A percentile compares a stretch with the other conserved stretches of the same genome.
These are phyloP conservation scores for Gossypium anomalum DNA, from an alignment of 345 rosid species.

Conservation along the genomic window DNA sequence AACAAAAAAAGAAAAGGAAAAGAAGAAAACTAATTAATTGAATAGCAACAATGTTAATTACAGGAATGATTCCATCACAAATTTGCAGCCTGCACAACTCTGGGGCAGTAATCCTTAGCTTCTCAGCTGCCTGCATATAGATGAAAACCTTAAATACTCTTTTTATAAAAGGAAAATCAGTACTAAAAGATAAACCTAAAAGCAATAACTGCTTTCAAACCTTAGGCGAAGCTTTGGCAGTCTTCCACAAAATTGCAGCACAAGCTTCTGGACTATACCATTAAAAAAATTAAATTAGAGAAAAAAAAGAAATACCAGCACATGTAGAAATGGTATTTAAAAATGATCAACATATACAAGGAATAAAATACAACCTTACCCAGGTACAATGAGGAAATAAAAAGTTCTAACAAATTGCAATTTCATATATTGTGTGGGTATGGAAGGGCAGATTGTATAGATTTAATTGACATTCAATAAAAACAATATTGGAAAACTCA, in stretches of 20 bases:
- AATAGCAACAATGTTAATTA: conserved; percentile 29
- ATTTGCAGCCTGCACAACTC: conserved; percentile 71
- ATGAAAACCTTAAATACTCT: conserved; percentile 18
- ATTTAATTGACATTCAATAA: background rate
- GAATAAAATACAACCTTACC: background rate
- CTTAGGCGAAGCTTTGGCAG: conserved; percentile 88
- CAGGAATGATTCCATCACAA: conserved; percentile 88
- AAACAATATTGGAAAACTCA: conserved; percentile 3
- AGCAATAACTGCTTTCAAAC: conserved; percentile 30
- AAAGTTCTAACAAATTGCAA: background rate
- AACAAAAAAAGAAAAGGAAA: background rate
- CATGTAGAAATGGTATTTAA: background rate
- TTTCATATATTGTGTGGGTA: conserved; percentile 3
- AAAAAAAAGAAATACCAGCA: conserved; percentile 14
- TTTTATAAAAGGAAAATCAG: conserved; percentile 10
- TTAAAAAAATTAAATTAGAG: conserved; percentile 7
- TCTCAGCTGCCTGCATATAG: conserved; percentile 76
- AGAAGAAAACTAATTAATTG: background rate
- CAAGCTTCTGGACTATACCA: conserved; percentile 90
- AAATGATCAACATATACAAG: background rate
- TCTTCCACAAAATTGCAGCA: conserved; percentile 95
- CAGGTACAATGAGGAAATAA: background rate
- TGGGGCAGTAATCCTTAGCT: conserved; percentile 71
- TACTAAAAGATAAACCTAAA: conserved; percentile 11
- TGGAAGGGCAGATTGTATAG: background rate